These are phyloP conservation scores for Fomitiporia mediterranea DNA, from an alignment of 1,284 basidiomycete species.

Conservation along the genomic window DNA sequence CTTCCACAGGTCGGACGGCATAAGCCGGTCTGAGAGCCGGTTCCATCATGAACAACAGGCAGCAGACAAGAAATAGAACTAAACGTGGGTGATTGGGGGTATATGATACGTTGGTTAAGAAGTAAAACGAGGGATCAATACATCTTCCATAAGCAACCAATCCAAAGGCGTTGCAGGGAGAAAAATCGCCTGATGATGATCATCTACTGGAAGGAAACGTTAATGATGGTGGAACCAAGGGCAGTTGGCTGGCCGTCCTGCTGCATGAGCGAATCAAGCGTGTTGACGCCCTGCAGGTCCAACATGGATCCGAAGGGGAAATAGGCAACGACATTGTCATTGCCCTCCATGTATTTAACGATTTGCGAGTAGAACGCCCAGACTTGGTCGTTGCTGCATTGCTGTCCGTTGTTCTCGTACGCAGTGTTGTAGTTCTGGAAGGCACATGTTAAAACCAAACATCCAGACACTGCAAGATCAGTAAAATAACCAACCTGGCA, in stretches of 20 bases:
- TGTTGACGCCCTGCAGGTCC: conserved; percentile 66
- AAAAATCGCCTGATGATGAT: background rate
- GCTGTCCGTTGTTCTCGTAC: conserved; percentile 34
- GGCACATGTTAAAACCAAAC: too few relatives aligned
- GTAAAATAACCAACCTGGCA: conserved; percentile 42
- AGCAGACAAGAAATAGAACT: background rate
- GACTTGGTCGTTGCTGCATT: conserved; percentile 46
- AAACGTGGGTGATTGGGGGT: too few relatives aligned
- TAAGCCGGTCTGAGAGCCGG: conserved; percentile 6
- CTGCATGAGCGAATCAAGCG: conserved; percentile 51
- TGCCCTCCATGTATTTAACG: conserved; percentile 51
- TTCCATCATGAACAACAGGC: conserved; percentile 5
- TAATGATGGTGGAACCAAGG: conserved; percentile 40
- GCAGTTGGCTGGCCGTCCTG: conserved; percentile 39
- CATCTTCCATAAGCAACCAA: background rate
- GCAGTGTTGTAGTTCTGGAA: conserved; percentile 57
- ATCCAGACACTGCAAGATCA: background rate
- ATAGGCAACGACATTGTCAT: conserved; percentile 52
- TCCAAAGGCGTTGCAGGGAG: too few relatives aligned
- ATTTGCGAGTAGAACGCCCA: conserved; percentile 54
- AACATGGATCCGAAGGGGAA: conserved; percentile 71
- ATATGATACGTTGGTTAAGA: conserved; percentile 4
- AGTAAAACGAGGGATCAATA: background rate
- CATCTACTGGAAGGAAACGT: conserved; percentile 30
- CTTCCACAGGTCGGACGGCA: conserved; percentile 20